These are phyloP conservation scores for Monosporascus sp. DNA, from an alignment of 2,329 filamentous ascomycete genomes.

Conservation along the genomic window DNA sequence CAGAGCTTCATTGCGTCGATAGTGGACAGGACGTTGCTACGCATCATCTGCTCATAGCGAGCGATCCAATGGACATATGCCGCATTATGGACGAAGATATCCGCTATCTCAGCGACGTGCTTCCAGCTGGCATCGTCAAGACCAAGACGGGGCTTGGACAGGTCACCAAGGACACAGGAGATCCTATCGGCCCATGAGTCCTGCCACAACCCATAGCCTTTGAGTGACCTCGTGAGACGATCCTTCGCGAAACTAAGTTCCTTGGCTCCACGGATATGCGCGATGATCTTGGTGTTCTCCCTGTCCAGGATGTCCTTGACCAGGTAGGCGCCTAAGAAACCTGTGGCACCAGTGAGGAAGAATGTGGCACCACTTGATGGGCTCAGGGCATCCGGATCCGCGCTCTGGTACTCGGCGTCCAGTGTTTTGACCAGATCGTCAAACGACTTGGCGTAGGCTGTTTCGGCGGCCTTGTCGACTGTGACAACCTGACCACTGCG, in stretches of 20 bases:
- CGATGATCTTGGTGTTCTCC: constrained; percentile 57
- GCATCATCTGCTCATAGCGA: constrained; percentile 65
- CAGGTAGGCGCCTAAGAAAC: constrained; percentile 81
- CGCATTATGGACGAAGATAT: constrained; percentile 78
- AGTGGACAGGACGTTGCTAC: constrained; percentile 75
- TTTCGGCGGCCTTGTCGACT: constrained; percentile 30
- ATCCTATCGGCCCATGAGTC: constrained; percentile 62
- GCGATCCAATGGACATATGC: constrained; percentile 78
- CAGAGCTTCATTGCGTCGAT: constrained; percentile 73
- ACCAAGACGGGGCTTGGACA: constrained; percentile 70
- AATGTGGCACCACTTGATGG: constrained; percentile 43
- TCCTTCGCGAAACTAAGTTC: constrained; percentile 53
- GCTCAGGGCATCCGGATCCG: constrained; percentile 11
- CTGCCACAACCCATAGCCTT: constrained; percentile 76
- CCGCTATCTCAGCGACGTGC: constrained; percentile 57
- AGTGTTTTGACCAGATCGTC: constrained; percentile 37
- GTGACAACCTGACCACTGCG: constrained; percentile 17
- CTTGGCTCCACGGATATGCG: constrained; percentile 65
- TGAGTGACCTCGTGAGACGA: constrained; percentile 61
- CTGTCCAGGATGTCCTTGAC: constrained; percentile 68
- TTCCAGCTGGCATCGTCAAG: constrained; percentile 63
- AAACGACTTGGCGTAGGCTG: constrained; percentile 45
- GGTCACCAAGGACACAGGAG: constrained; percentile 64
- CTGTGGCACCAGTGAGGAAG: constrained; percentile 84
- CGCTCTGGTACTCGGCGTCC: constrained; percentile 30